These are phyloP conservation scores for Miscanthus sacchariflorus DNA, from an alignment of 202 grass and related monocot genomes.

Conservation along the genomic window DNA sequence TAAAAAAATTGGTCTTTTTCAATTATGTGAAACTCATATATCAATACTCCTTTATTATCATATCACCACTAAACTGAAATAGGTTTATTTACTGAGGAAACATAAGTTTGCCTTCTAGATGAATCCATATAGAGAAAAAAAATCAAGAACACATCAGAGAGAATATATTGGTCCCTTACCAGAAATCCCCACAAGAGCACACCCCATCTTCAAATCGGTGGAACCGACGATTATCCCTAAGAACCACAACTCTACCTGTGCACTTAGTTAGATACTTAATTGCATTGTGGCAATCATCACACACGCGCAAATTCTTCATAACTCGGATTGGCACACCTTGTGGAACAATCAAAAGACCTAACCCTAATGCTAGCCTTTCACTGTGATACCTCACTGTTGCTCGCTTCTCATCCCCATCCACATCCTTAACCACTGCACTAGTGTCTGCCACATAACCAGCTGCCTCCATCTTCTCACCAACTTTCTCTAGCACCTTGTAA, in stretches of 20 bases:
- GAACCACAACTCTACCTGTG: conserved; percentile 72
- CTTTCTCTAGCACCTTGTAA: conserved; percentile 70
- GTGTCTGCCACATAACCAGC: conserved; percentile 85
- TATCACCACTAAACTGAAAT: conserved; percentile 27
- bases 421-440: conserved; percentile 77
- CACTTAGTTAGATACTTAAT: conserved; percentile 92
- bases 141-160: conserved; percentile 16
- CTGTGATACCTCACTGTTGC: conserved; percentile 84
- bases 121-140: conserved; percentile 30
- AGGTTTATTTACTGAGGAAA: conserved; percentile 16
- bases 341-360: conserved; percentile 81
- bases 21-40: conserved; percentile 1
- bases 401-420: conserved; percentile 71
- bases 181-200: conserved; percentile 96
- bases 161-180: conserved; percentile 56
- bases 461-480: conserved; percentile 82
- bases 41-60: conserved; percentile 12
- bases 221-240: conserved; percentile 88
- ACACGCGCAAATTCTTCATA: conserved; percentile 95
- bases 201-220: conserved; percentile 81
- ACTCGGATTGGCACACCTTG: conserved; percentile 83
- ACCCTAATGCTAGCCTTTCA: conserved; percentile 86
- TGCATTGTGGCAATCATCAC: conserved; percentile 93
- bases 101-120: neutral
- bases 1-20: neutral